Base-by-base conservation (phyloP, 2,329 filamentous ascomycete species). In the Tolypocladium guangdongense region DNA sequence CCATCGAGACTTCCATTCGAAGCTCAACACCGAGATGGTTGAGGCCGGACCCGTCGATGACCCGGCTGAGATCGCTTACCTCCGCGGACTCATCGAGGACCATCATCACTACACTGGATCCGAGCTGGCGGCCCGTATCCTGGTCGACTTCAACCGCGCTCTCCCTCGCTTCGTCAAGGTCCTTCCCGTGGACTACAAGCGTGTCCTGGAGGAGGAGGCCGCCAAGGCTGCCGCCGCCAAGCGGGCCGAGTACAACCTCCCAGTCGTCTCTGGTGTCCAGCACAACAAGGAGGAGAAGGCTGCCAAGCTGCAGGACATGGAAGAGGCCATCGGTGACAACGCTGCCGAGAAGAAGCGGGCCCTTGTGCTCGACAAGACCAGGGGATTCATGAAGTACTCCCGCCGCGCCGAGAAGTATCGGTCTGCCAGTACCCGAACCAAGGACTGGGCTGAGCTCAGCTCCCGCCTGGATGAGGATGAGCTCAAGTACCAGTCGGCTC, bases 41-140 rank as follows among this genome's bases (percentile, higher is more conserved):
- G 91, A 96, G 73, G 84, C 92, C 30, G 87, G 87, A 49, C 80
- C 82, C 10, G 76, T 97, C 46, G 88, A 92, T 57, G 91, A 96
- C 56, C 89, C 89, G 30, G 74, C 84, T 54, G 92, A 97, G 70
- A 89, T 96, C 64, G 90, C 91, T 36, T 96, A 87, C 68, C 78
- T 97, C 33, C 89, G 91, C 60, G 88, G 91, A 57, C 78, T 96
- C 60, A 89, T 97, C 53, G 92, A 97, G 74, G 92, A 97, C 62
- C 92, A 97, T 66, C 90, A 96, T 72, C 92, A 96, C 72, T 96
- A 96, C 78, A 97, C 92, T 55, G 92, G 92, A 56, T 96, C 92
- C 16, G 92, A 96, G 76, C 82, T 95, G 52, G 92, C 92, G 35
- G 91, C 91, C 56, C 88, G 92, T 58, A 89, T 96, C 59, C 78